Base-by-base conservation (phyloP, 2,329 filamentous ascomycete species). In the Pezicula neosporulosa region DNA sequence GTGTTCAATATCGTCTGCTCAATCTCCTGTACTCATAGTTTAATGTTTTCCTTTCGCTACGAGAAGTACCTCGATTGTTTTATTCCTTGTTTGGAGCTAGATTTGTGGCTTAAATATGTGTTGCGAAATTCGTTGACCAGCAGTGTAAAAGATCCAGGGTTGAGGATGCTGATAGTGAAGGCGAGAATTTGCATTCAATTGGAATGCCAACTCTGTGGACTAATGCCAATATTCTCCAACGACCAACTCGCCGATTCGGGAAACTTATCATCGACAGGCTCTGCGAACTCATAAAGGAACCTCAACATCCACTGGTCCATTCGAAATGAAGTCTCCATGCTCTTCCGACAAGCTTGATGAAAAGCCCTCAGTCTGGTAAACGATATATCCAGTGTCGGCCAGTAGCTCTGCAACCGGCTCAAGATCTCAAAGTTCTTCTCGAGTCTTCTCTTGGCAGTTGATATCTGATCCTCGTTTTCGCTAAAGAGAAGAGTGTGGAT, bases 351-450 rank as follows among this genome's bases (percentile, higher is more conserved):
- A 18, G 67, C 68, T 39, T 68, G 63, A 52, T 74, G 72, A 52
- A 74, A 74, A 1, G 66, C 64, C 44, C 67, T 60, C 6, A 75
- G 60, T 0, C 71, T 63, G 8, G 63, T 63, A 52, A 73, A 66
- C 56, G 62, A 64, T 4, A 66, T 56, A 49, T 70, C 69, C n/a
- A 70, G 56, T 15, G 63, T 67, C 0, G 71, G 68, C 72, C 73
- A 76, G 50, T 69, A 71, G 3, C 56, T 60, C 35, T 69, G 60
- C 19, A 77, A 56, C 4, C 63, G 58, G 1, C 69, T 66, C 13
- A 76, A 58, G 15, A 71, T 69, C 54, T 68, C 61, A 51, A 76
- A 76, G 50, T 76, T 76, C 21, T 63, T 61, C 55, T 72, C 71
- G 2, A 77, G 62, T 4, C 67, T 65, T 8, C 51, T 52, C 35